Conservation (phyloP, 2,329 filamentous ascomycete genomes). For the Xylaria digitata region DNA sequence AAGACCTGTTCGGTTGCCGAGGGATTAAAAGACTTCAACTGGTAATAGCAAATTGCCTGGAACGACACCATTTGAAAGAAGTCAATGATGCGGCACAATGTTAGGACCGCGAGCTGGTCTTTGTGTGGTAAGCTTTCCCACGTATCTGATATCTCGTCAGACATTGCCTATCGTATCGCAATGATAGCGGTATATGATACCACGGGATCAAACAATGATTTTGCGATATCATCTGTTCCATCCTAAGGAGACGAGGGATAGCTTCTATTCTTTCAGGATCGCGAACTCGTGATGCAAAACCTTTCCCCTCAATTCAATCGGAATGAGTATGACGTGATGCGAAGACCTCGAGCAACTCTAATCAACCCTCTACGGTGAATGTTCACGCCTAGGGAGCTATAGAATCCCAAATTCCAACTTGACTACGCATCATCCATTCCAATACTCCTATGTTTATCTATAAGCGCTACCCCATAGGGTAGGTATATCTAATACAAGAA, state of each 20-base stretch:
- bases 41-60: conserved; percentile 10
- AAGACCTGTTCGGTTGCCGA: conserved; percentile 1
- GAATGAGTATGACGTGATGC: background rate
- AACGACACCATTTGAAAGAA: conserved; percentile 14
- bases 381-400: too few species aligned
- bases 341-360: too few species aligned
- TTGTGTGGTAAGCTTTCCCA: conserved; percentile 6
- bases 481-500: background rate
- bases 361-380: too few species aligned
- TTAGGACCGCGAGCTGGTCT: conserved; percentile 2
- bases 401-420: background rate
- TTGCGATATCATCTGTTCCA: background rate
- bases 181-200: background rate
- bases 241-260: background rate
- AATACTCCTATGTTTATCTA: background rate
- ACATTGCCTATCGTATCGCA: background rate
- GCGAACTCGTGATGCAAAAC: background rate
- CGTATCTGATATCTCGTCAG: background rate
- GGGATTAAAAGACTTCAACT: conserved; percentile 6
- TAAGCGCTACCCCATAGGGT: background rate
- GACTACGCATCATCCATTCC: conserved; percentile 3
- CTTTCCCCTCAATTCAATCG: background rate
- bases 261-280: background rate
- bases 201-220: background rate
- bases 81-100: conserved; percentile 3